Percentiles rank a stretch among this genome's conserved stretches.
These are phyloP conservation scores for Inosperma sp. DNA, from an alignment of 768 basidiomycete species.

Conservation along the genomic window DNA sequence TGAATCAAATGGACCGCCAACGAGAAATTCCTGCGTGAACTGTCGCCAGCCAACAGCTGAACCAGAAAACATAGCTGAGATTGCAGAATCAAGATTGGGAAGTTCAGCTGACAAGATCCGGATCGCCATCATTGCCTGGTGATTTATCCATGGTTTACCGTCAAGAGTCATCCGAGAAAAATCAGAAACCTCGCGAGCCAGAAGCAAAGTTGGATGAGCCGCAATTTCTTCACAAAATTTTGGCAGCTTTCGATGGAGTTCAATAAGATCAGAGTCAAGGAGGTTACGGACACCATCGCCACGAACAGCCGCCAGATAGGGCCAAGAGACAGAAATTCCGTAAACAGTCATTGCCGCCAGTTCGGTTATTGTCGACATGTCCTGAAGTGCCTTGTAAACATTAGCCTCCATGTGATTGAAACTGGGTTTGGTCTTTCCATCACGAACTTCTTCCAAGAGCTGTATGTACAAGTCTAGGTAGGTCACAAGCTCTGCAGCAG, in stretches of 20 bases:
- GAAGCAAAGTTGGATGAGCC: conserved; percentile 13
- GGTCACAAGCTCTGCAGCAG: conserved; percentile 15
- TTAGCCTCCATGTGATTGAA: conserved; percentile 24
- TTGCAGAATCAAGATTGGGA: conserved; percentile 3
- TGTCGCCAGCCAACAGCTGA: conserved; percentile 10
- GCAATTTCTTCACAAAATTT: conserved; percentile 15
- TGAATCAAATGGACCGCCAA: conserved; percentile 10
- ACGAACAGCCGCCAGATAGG: conserved; percentile 21
- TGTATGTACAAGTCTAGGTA: conserved; percentile 11
- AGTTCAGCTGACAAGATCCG: conserved; percentile 7
- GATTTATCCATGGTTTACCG: conserved; percentile 10
- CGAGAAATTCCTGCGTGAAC: conserved; percentile 11
- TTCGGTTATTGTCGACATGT: conserved; percentile 19
- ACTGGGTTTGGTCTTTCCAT: conserved; percentile 14
- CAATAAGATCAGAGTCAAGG: conserved; percentile 12
- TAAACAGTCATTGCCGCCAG: conserved; percentile 21
- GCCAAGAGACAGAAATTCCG: conserved; percentile 19
- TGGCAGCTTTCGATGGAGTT: conserved; percentile 16
- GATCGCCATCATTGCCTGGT: not conserved
- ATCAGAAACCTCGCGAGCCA: conserved; percentile 2
- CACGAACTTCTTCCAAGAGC: conserved; percentile 14
- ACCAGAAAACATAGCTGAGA: conserved; percentile 10
- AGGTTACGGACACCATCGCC: conserved; percentile 17
- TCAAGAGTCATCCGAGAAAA: conserved; percentile 10
- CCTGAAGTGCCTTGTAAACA: conserved; percentile 19